These are phyloP conservation scores for Ehretia macrophylla DNA, from an alignment of 257 asterid genomes.

Conservation along the genomic window DNA sequence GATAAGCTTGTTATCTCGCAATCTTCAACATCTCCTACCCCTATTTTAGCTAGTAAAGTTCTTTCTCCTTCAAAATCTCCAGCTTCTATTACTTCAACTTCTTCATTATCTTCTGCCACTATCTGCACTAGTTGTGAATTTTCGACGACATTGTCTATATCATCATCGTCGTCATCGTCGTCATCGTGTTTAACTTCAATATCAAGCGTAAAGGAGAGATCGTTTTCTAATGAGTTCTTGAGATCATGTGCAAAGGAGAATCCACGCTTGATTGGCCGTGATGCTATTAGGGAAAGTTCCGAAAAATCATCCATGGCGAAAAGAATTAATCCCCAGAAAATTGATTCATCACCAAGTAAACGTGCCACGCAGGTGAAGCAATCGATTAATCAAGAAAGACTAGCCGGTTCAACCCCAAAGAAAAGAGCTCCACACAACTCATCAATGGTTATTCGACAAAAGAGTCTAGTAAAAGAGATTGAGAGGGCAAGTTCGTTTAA, in stretches of 20 bases:
- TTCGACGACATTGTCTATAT: constrained; percentile 20
- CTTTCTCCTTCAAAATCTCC: constrained; percentile 43
- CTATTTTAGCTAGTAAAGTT: constrained; percentile 19
- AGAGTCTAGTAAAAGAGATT: constrained; percentile 53
- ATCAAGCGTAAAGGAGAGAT: constrained; percentile 38
- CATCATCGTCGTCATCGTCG: constrained; percentile 17
- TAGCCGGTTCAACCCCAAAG: constrained; percentile 32
- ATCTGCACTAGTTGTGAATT: constrained; percentile 17
- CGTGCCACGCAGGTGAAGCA: constrained; percentile 9
- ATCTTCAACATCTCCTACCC: constrained; percentile 29
- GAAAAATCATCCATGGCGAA: constrained; percentile 1
- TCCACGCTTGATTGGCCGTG: constrained; percentile 40
- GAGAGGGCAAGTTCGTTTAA: constrained; percentile 1
- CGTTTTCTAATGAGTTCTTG: constrained; percentile 61
- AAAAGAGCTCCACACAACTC: constrained; percentile 55
- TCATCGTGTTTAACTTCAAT: constrained; percentile 19
- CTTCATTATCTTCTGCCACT: constrained; percentile 41
- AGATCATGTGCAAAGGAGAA: constrained; percentile 54
- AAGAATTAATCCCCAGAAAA: constrained; percentile 12
- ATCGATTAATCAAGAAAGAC: constrained; percentile 22
- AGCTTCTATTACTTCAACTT: constrained; percentile 31
- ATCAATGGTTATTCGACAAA: constrained; percentile 52
- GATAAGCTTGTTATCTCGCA: constrained; percentile 66
- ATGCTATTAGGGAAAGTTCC: constrained; percentile 8
- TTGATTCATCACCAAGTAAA: background rate